Evolutionary conservation across 345 rosid species (phyloP).

Genomic region (Citrus medica): DNA sequence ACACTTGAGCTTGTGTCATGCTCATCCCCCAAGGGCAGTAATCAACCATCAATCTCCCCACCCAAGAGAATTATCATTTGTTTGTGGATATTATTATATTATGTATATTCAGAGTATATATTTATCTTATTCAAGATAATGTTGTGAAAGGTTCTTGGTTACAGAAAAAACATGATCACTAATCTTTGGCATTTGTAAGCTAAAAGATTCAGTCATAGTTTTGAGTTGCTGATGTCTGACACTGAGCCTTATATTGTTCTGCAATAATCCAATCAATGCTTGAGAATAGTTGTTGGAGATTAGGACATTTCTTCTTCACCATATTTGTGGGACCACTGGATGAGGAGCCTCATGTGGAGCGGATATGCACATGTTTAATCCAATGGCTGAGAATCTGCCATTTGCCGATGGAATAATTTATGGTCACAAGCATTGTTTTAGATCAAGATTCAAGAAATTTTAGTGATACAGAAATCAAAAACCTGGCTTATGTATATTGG

Average conservation of each 20-base stretch:
- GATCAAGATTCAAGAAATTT: not conserved
- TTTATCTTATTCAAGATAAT: not conserved
- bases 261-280: not conserved
- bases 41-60: not conserved
- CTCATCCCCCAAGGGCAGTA: not conserved
- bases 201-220: not conserved
- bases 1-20: not conserved
- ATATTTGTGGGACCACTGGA: slow-evolving; percentile 17
- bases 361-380: slow-evolving; percentile 1
- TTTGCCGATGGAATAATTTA: not conserved
- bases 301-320: not conserved
- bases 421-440: not conserved
- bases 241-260: not conserved
- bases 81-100: not conserved
- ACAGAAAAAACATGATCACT: not conserved
- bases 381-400: slow-evolving; percentile 2
- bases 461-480: not conserved
- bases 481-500: not conserved
- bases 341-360: not conserved
- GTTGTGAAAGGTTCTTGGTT: not conserved
- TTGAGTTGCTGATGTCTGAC: not conserved
- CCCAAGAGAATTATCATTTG: not conserved
- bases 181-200: not conserved
- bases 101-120: not conserved
- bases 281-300: slow-evolving; percentile 18